A percentile compares a stretch with the other conserved stretches of the same genome.
These are phyloP conservation scores for Fraxinus velutina DNA, from an alignment of 305 asterid genomes.

Conservation along the genomic window DNA sequence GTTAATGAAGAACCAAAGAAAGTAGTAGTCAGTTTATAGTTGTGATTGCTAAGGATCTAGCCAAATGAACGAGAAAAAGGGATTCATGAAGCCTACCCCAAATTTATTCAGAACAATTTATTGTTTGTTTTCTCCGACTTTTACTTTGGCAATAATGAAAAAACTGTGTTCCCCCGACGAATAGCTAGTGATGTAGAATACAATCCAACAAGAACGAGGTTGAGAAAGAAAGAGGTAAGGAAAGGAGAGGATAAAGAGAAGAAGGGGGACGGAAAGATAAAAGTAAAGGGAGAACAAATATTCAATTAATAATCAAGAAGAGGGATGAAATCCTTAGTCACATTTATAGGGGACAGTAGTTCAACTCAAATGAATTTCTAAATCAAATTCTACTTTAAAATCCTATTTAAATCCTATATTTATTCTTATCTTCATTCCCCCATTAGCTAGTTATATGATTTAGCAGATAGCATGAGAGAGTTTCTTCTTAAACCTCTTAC, in stretches of 20 bases:
- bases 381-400: not conserved
- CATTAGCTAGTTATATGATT: not conserved
- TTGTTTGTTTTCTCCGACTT: not conserved
- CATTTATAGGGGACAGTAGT: not conserved
- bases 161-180: not conserved
- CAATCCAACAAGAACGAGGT: not conserved
- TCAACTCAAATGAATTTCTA: not conserved
- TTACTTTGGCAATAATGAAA: not conserved
- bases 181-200: not conserved
- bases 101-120: not conserved
- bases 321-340: not conserved
- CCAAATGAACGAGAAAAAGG: not conserved
- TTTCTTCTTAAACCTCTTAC: conserved; percentile 33
- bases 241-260: not conserved
- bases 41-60: not conserved
- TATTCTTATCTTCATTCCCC: not conserved
- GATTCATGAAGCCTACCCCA: not conserved
- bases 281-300: not conserved
- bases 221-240: not conserved
- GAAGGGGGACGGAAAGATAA: not conserved
- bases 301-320: not conserved
- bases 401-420: not conserved
- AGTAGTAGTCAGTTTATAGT: not conserved
- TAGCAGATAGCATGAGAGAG: not conserved
- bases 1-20: not conserved